These are phyloP conservation scores for Podospora didyma DNA, from an alignment of 495 filamentous ascomycete genomes.

Conservation along the genomic window DNA sequence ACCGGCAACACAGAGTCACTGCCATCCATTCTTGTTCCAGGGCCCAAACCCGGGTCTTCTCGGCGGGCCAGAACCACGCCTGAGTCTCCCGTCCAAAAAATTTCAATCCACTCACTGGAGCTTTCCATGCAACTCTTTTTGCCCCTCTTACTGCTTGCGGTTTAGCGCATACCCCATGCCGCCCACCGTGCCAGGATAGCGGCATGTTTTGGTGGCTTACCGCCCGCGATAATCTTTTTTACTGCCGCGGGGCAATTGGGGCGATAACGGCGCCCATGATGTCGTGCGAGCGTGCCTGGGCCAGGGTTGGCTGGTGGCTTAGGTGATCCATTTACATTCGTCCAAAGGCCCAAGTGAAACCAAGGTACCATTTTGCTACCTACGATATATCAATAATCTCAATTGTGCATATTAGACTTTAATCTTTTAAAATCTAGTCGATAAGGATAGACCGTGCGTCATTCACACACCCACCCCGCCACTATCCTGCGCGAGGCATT, in stretches of 20 bases:
- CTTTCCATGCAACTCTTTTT: background rate
- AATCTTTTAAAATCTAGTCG: background rate
- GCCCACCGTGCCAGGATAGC: conserved; percentile 8
- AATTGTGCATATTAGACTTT: too few species aligned
- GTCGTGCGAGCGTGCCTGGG: background rate
- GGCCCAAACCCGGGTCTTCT: background rate
- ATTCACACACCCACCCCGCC: background rate
- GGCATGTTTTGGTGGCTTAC: conserved; percentile 20
- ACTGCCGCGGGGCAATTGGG: conserved; percentile 25
- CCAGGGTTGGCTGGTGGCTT: too few species aligned
- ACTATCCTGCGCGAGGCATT: background rate
- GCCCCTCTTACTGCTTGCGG: conserved; percentile 26
- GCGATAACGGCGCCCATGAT: conserved; percentile 23
- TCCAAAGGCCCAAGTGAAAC: background rate
- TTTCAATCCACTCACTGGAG: conserved; percentile 9
- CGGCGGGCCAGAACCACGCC: conserved; percentile 1
- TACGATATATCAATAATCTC: too few species aligned
- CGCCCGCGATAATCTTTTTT: conserved; percentile 24
- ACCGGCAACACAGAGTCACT: conserved; percentile 6
- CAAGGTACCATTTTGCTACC: too few species aligned
- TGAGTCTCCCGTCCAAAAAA: conserved; percentile 6
- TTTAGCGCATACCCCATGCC: conserved; percentile 13
- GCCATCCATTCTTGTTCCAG: background rate
- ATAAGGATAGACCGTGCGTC: background rate
- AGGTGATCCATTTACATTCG: too few species aligned